phyloP scores from a whole-genome alignment of 2,329 filamentous ascomycete species.

The Helicocarpus griseus region DNA sequence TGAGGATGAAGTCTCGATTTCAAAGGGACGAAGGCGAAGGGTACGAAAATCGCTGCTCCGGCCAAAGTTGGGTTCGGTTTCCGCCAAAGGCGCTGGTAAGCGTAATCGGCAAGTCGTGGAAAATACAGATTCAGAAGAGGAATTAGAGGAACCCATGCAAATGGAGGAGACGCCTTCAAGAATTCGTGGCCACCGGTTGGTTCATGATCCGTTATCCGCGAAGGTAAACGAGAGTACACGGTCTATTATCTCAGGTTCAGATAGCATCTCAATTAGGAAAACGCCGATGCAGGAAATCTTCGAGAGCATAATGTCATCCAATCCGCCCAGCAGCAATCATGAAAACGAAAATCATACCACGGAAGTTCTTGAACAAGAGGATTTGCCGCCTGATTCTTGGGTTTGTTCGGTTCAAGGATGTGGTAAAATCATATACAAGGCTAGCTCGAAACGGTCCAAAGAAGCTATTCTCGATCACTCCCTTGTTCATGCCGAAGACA shows the following conservation, averaged over 20 bases:
- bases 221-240: conserved; percentile 21
- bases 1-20: conserved; percentile 11
- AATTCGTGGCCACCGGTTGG: conserved; percentile 23
- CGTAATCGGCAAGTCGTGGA: conserved; percentile 25
- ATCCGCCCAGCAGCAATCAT: conserved; percentile 11
- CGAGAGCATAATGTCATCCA: conserved; percentile 10
- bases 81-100: conserved; percentile 30
- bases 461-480: conserved; percentile 25
- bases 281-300: conserved; percentile 19
- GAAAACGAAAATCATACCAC: neutral
- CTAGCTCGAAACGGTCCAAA: conserved; percentile 23
- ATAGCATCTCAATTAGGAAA: conserved; percentile 16
- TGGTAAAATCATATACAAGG: conserved; percentile 23
- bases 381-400: conserved; percentile 24
- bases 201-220: conserved; percentile 24
- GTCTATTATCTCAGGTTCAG: conserved; percentile 22
- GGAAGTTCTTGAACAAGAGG: neutral
- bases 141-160: conserved; percentile 22
- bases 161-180: conserved; percentile 27
- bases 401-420: conserved; percentile 24
- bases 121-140: conserved; percentile 20
- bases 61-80: conserved; percentile 30
- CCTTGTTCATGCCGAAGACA: conserved; percentile 26
- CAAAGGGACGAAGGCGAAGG: conserved; percentile 19
- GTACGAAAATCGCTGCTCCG: conserved; percentile 36